Conservation (phyloP, 148 eudicot genomes). For the Silene uniflora region DNA sequence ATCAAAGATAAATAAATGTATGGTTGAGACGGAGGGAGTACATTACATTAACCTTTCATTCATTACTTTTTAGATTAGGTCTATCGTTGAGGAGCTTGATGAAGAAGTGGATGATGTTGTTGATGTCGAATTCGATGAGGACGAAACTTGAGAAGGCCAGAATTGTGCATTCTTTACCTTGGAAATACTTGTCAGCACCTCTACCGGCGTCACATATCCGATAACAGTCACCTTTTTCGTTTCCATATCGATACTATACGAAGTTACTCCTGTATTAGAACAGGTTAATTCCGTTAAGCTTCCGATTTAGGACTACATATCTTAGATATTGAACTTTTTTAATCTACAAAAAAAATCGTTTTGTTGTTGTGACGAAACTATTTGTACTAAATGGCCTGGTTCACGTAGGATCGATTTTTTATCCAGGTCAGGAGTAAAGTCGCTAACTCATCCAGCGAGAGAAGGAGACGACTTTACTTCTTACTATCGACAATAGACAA, state of each 20-base stretch:
- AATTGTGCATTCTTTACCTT: constrained; percentile 83
- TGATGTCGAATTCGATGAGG: constrained; percentile 34
- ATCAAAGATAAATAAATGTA: too few relatives aligned
- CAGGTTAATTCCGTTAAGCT: background rate
- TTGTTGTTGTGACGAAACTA: too few relatives aligned
- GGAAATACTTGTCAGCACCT: constrained; percentile 65
- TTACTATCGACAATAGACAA: too few relatives aligned
- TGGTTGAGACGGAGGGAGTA: background rate
- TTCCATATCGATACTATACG: constrained; percentile 64
- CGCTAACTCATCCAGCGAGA: too few relatives aligned
- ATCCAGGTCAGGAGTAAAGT: too few relatives aligned
- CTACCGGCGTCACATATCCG: constrained; percentile 65
- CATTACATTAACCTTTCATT: background rate
- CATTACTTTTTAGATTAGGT: background rate
- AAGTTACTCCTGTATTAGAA: constrained; percentile 61
- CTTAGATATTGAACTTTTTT: too few relatives aligned
- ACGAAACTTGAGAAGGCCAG: constrained; percentile 63
- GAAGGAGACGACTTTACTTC: too few relatives aligned
- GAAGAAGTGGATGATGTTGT: constrained; percentile 33
- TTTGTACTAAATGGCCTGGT: too few relatives aligned
- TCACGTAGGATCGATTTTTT: too few relatives aligned
- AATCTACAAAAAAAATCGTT: too few relatives aligned
- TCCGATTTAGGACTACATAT: background rate
- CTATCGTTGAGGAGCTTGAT: constrained; percentile 21
- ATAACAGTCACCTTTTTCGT: constrained; percentile 70